These are phyloP conservation scores for Beauveria caledonica DNA, from an alignment of 2,329 filamentous ascomycete genomes.

Conservation along the genomic window DNA sequence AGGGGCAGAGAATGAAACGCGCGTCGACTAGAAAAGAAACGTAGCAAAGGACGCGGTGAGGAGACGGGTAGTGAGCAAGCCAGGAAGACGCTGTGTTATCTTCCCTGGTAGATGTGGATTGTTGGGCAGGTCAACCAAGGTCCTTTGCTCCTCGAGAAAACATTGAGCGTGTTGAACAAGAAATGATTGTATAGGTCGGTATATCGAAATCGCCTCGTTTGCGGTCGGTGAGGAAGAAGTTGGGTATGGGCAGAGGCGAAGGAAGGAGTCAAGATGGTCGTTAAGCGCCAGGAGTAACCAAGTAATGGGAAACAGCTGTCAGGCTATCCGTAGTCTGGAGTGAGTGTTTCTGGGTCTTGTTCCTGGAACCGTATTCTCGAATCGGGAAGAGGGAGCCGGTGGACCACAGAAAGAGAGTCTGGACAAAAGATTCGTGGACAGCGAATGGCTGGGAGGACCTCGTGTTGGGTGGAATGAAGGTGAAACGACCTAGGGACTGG, in stretches of 20 bases:
- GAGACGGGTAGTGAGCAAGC: conserved; percentile 1
- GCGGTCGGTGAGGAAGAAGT: conserved; percentile 12
- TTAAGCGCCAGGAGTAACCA: conserved; percentile 3
- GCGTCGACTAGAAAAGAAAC: conserved; percentile 5
- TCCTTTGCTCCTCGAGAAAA: conserved; percentile 4
- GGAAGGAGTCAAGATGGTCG: not conserved
- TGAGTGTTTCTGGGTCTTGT: not conserved
- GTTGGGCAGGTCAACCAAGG: not conserved
- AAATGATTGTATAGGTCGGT: conserved; percentile 4
- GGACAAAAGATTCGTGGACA: not conserved
- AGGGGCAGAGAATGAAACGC: not conserved
- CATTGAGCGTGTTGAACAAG: not conserved
- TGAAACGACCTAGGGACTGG: conserved; percentile 8
- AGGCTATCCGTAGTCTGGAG: not conserved
- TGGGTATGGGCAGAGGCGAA: conserved; percentile 15
- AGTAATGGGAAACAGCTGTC: not conserved
- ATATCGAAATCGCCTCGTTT: not conserved
- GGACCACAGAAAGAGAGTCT: not conserved
- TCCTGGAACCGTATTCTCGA: not conserved
- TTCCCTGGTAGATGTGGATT: not conserved
- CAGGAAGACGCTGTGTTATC: not conserved
- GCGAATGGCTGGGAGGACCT: conserved; percentile 7
- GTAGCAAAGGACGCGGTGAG: conserved; percentile 2
- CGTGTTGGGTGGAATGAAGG: conserved; percentile 8
- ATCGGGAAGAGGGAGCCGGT: not conserved